Conservation (phyloP, 257 asterid genomes). For the Apocynum venetum region DNA sequence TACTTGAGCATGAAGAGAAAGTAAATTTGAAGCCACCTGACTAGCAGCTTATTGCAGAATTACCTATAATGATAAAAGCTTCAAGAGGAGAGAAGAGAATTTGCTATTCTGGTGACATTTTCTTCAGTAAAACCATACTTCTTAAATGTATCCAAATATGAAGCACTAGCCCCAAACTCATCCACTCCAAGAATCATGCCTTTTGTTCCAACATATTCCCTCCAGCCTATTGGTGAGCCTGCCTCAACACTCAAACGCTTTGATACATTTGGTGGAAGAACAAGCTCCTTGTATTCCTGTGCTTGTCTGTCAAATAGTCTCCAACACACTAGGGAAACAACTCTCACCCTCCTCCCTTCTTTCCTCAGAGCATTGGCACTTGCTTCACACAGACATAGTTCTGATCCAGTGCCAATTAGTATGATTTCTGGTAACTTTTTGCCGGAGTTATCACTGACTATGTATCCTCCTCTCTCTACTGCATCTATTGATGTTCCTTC, state of each 20-base stretch:
- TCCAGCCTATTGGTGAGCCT: constrained; percentile 54
- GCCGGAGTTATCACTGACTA: constrained; percentile 39
- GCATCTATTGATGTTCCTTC: constrained; percentile 39
- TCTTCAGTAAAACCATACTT: constrained; percentile 48
- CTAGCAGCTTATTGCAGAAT: not conserved
- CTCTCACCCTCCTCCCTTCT: constrained; percentile 51
- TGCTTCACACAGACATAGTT: constrained; percentile 37
- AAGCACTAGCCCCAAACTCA: constrained; percentile 48
- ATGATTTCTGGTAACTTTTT: constrained; percentile 37
- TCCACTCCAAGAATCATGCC: constrained; percentile 42
- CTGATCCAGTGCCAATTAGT: constrained; percentile 51
- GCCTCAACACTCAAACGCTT: constrained; percentile 48
- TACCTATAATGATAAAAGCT: not conserved
- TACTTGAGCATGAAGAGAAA: not conserved
- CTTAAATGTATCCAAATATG: constrained; percentile 35
- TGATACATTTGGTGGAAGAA: constrained; percentile 34
- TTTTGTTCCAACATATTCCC: constrained; percentile 44
- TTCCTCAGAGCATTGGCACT: constrained; percentile 35
- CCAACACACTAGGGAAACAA: constrained; percentile 55
- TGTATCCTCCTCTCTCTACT: constrained; percentile 49
- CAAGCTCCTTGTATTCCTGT: constrained; percentile 37
- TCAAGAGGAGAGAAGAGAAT: constrained; percentile 25
- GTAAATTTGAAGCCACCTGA: not conserved
- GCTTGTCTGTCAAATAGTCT: constrained; percentile 43
- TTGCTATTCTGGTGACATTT: constrained; percentile 33